phyloP scores from a whole-genome alignment of 2,329 filamentous ascomycete genomes.

The Ophiostoma tasmaniense region DNA sequence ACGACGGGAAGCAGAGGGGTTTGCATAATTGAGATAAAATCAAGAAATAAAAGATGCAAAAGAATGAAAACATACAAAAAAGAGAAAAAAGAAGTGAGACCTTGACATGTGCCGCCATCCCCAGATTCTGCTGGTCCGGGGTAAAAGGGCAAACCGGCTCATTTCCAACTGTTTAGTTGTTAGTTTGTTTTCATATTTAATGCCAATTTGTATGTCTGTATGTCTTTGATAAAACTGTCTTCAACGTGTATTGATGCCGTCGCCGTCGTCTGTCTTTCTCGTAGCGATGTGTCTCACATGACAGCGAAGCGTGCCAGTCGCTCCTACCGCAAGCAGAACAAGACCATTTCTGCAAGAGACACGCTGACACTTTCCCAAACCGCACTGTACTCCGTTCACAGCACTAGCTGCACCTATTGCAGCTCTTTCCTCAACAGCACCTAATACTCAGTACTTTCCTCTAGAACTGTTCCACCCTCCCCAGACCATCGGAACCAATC shows the following conservation, averaged over 20 bases:
- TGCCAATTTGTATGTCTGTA: not conserved
- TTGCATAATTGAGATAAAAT: not conserved
- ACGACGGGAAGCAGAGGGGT: not conserved
- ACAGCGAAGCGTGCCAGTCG: not conserved
- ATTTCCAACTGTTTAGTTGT: not conserved
- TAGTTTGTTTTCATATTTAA: not conserved
- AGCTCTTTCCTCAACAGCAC: not conserved
- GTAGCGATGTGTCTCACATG: not conserved
- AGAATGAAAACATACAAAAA: not conserved
- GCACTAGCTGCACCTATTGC: not conserved
- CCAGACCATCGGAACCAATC: constrained; percentile 10
- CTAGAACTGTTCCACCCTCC: not conserved
- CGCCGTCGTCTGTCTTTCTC: not conserved
- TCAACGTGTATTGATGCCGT: not conserved
- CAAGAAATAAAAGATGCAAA: not conserved
- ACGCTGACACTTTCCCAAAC: not conserved
- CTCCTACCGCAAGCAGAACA: not conserved
- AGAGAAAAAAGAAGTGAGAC: not conserved
- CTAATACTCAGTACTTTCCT: not conserved
- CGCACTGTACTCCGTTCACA: not conserved
- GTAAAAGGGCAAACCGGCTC: not conserved
- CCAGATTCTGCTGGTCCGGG: not conserved
- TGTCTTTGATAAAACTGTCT: no score
- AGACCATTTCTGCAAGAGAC: not conserved
- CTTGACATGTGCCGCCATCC: not conserved